A percentile compares a stretch with the other conserved stretches of the same genome.
Conservation (phyloP, 1,284 basidiomycete species). For the Moesziomyces sp. region DNA sequence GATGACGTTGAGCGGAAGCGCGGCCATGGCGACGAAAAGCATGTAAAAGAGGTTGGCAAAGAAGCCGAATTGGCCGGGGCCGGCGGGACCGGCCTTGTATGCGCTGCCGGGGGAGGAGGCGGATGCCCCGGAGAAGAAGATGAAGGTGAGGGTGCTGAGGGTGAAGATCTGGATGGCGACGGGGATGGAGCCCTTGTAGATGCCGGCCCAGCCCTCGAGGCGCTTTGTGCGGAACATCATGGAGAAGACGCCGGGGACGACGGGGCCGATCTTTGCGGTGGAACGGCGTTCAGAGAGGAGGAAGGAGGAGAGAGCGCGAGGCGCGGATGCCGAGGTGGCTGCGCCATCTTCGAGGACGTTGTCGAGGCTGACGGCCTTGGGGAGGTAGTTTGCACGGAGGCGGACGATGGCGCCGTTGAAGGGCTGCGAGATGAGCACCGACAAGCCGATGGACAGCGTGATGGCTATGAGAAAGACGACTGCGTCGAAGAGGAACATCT, state of each 20-base stretch:
- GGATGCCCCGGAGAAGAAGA: conserved; percentile 47
- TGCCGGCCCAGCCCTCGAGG: conserved; percentile 63
- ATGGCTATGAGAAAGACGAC: conserved; percentile 51
- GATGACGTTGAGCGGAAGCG: conserved; percentile 61
- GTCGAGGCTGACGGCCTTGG: conserved; percentile 64
- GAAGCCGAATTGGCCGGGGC: conserved; percentile 58
- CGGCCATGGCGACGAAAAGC: conserved; percentile 48
- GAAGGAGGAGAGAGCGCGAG: conserved; percentile 49
- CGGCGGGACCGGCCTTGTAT: conserved; percentile 58
- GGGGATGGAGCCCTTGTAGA: conserved; percentile 60
- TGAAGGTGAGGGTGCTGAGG: conserved; percentile 45
- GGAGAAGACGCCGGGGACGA: conserved; percentile 56
- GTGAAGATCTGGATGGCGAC: conserved; percentile 47
- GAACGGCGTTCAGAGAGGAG: conserved; percentile 50
- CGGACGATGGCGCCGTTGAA: conserved; percentile 62
- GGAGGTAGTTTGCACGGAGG: conserved; percentile 65
- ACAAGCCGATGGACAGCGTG: conserved; percentile 48
- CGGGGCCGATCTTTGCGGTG: conserved; percentile 64
- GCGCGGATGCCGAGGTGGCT: conserved; percentile 12
- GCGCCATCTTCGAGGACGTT: conserved; percentile 63
- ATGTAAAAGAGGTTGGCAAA: conserved; percentile 58
- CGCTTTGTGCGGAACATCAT: conserved; percentile 61
- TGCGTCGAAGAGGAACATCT: conserved; percentile 38
- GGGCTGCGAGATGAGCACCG: conserved; percentile 59
- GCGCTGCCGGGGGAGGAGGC: conserved; percentile 42